Base-by-base conservation (phyloP, 2,329 filamentous ascomycete species). In the Penicillium sp. region DNA sequence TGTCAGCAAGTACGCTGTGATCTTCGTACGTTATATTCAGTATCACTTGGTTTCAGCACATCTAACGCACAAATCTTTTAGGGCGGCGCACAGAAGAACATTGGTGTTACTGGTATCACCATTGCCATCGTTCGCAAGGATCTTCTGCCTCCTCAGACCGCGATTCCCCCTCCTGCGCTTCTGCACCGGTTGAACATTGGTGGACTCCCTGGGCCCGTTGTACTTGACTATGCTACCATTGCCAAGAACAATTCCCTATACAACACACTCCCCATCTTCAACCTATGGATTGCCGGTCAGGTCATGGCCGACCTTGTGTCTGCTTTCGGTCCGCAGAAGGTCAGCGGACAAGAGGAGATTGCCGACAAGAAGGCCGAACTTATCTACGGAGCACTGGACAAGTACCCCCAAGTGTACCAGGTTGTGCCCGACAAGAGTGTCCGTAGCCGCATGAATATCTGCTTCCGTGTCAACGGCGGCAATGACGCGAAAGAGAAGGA, bases 181-280 rank as follows among this genome's bases (percentile, higher is more conserved):
- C 76, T 96, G 66, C 82, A 91, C 53, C 79, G 85, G 54, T 82
- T 96, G 9, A 85, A 83, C 18, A 77, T 95, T n/a, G 82, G 94
- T 38, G 85, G 87, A 47, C 60, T 77, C 4, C 74, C 74, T 10
- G 69, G 70, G 0, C 91, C 93, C 2, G 83, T 89, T 16, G 83
- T 96, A 41, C 77, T 97, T 44, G 84, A 89, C 59, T 97, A 93
- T 68, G 86, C 90, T 57, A 90, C 84, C 0, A 87, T 94, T 60
- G 87, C 89, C 38, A 95, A 95, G 79, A 95, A 95, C 76, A 94
- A 95, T 77, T 94, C 88, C 63, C 81, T 97, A 26, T 97, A 97
- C 78, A 97, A 97, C 75, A 97, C 93, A 0, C 78, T 97, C 10
- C 92, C 90, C 65, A 95, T 97, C 66, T 96, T 97, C 58, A 92